These are phyloP conservation scores for Aspergillus niger DNA, from an alignment of 2,329 filamentous ascomycete genomes.

Conservation along the genomic window DNA sequence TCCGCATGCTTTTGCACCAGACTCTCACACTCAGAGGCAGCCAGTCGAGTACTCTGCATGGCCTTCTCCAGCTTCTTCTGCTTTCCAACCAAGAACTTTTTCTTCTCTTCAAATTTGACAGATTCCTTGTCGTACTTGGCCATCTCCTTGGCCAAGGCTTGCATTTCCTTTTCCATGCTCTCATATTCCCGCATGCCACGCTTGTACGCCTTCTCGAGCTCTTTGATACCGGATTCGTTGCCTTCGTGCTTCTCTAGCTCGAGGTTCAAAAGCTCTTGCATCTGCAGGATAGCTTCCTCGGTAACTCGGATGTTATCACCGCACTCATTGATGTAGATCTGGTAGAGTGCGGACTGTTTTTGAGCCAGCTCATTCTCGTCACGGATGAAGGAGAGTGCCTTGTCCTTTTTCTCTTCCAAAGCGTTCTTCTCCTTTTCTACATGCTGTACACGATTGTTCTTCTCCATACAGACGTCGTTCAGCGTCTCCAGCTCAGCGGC, in stretches of 20 bases:
- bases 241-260: constrained; percentile 92
- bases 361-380: constrained; percentile 90
- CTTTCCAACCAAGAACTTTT: constrained; percentile 88
- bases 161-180: constrained; percentile 75
- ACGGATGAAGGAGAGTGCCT: constrained; percentile 81
- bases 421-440: constrained; percentile 95
- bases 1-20: constrained; percentile 75
- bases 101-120: constrained; percentile 97
- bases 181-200: constrained; percentile 82
- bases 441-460: constrained; percentile 91
- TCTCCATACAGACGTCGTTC: constrained; percentile 93
- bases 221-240: constrained; percentile 85
- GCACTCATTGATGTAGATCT: constrained; percentile 86
- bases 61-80: constrained; percentile 93
- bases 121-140: constrained; percentile 93
- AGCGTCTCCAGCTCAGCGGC: constrained; percentile 85
- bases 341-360: constrained; percentile 90
- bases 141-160: constrained; percentile 79
- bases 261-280: constrained; percentile 80
- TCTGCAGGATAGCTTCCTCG: constrained; percentile 84
- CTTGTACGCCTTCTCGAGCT: constrained; percentile 81
- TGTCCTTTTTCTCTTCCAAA: constrained; percentile 95
- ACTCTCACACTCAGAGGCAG: constrained; percentile 71
- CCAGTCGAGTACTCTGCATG: constrained; percentile 73
- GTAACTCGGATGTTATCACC: constrained; percentile 86